phyloP scores from a whole-genome alignment of 371 early-diverging fungal species.

The Apophysomyces sp. region DNA sequence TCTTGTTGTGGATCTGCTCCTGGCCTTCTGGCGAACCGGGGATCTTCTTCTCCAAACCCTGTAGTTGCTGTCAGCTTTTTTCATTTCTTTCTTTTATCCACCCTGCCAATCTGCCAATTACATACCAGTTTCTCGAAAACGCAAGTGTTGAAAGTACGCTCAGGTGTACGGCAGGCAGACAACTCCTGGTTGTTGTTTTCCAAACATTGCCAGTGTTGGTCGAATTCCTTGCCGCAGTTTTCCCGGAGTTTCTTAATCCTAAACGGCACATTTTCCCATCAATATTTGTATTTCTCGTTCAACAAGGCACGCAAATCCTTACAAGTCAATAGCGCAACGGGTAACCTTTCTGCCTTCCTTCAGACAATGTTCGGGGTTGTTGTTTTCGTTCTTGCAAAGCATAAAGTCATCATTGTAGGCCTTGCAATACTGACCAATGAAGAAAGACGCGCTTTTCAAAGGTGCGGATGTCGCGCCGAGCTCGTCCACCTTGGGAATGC shows the following conservation, averaged over 20 bases:
- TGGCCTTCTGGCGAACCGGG: conserved; percentile 72
- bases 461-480: conserved; percentile 93
- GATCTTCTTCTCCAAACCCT: conserved; percentile 81
- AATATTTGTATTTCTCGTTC: background rate
- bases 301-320: conserved; percentile 24
- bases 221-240: conserved; percentile 88
- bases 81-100: background rate
- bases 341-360: conserved; percentile 95
- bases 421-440: conserved; percentile 88
- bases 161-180: conserved; percentile 79
- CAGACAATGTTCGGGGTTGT: conserved; percentile 88
- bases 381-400: conserved; percentile 92
- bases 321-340: conserved; percentile 91
- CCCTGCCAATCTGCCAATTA: background rate
- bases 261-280: conserved; percentile 5
- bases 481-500: conserved; percentile 79
- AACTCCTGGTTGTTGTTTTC: conserved; percentile 89
- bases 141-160: conserved; percentile 84
- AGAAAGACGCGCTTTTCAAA: conserved; percentile 89
- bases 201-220: conserved; percentile 91
- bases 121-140: conserved; percentile 88
- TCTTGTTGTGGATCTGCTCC: conserved; percentile 72
- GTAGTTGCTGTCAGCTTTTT: conserved; percentile 1
- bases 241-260: conserved; percentile 86
- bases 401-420: conserved; percentile 95